phyloP scores from a whole-genome alignment of 495 filamentous ascomycete genomes.

The Neurospora tetrasperma region DNA sequence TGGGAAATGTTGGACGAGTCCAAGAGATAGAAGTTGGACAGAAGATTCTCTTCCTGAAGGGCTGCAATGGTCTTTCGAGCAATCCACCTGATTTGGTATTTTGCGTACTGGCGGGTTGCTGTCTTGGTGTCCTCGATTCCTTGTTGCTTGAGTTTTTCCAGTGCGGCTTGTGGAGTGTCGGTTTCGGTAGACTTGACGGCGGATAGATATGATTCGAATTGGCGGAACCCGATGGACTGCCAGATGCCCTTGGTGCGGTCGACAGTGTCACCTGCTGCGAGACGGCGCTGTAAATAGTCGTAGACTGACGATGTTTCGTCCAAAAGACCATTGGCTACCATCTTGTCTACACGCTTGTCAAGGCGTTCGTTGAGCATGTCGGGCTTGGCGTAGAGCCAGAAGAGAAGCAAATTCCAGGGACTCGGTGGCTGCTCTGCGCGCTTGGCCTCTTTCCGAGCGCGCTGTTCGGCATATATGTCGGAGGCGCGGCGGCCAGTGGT shows the following conservation, averaged over 20 bases:
- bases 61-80: constrained; percentile 64
- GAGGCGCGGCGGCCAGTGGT: constrained; percentile 69
- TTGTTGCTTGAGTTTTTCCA: constrained; percentile 26
- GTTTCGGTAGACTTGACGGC: constrained; percentile 30
- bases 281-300: constrained; percentile 37
- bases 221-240: constrained; percentile 93
- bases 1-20: constrained; percentile 54
- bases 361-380: constrained; percentile 59
- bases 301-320: constrained; percentile 55
- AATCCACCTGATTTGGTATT: constrained; percentile 76
- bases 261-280: constrained; percentile 40
- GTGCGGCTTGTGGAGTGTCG: constrained; percentile 15
- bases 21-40: constrained; percentile 56
- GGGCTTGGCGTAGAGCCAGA: constrained; percentile 76
- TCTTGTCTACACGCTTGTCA: constrained; percentile 65
- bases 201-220: constrained; percentile 62
- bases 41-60: constrained; percentile 41
- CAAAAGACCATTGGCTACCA: constrained; percentile 65
- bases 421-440: constrained; percentile 2
- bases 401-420: constrained; percentile 60
- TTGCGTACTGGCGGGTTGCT: constrained; percentile 80
- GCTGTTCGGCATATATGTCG: constrained; percentile 78
- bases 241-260: constrained; percentile 78
- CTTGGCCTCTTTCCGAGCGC: constrained; percentile 21
- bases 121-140: constrained; percentile 51